A percentile compares a stretch with the other conserved stretches of the same genome.
These are phyloP conservation scores for Diplodia sapinea DNA, from an alignment of 2,329 filamentous ascomycete species.

Conservation along the genomic window DNA sequence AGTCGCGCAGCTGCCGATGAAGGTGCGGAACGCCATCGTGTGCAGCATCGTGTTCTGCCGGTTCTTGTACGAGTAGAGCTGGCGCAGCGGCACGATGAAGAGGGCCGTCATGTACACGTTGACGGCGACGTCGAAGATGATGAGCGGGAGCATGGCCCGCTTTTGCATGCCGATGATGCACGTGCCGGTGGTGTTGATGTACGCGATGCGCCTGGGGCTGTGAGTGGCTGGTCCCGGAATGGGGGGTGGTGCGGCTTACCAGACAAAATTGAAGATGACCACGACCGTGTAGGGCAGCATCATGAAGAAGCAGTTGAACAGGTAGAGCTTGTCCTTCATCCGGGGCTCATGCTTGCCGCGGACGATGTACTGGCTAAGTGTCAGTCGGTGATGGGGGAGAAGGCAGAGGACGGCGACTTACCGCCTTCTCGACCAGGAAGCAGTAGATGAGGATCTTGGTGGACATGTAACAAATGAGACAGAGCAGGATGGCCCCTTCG, in stretches of 20 bases:
- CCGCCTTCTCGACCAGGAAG: conserved; percentile 27
- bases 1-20: conserved; percentile 15
- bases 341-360: background rate
- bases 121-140: conserved; percentile 65
- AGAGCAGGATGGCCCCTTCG: conserved; percentile 64
- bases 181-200: conserved; percentile 52
- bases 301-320: conserved; percentile 20
- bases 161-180: conserved; percentile 69
- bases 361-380: background rate
- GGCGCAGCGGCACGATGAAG: conserved; percentile 65
- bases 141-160: conserved; percentile 65
- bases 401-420: background rate
- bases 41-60: background rate
- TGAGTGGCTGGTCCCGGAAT: too few relatives aligned
- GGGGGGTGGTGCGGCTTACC: background rate
- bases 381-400: too few relatives aligned
- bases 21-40: conserved; percentile 22
- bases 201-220: conserved; percentile 59
- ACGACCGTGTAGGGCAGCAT: conserved; percentile 9
- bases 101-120: conserved; percentile 68
- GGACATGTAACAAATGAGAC: conserved; percentile 21
- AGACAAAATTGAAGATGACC: conserved; percentile 15
- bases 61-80: conserved; percentile 18
- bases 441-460: conserved; percentile 22
- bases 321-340: conserved; percentile 6